A percentile compares a stretch with the other conserved stretches of the same genome.
Evolutionary conservation across 129 eudicot species (phyloP).

Genomic region (Flaveria sonorensis): DNA sequence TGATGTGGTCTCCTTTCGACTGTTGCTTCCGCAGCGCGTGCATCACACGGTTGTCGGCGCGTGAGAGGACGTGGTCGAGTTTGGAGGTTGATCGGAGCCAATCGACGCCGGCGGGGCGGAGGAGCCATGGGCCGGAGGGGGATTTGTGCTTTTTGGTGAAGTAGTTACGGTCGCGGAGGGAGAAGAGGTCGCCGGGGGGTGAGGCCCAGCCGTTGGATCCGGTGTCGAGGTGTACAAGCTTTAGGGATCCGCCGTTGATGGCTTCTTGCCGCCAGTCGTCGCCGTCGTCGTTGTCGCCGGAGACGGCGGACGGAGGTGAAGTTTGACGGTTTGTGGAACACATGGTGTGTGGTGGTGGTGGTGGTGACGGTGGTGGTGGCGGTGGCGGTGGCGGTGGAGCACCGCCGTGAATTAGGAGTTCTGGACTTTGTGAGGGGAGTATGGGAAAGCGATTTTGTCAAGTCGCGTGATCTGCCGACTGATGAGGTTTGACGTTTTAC

Average conservation of each 20-base stretch:
- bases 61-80: conserved; percentile 70
- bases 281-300: conserved; percentile 14
- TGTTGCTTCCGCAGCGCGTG: conserved; percentile 43
- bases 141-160: conserved; percentile 58
- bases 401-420: no score
- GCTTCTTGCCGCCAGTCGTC: conserved; percentile 65
- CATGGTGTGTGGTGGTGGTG: conserved; percentile 25
- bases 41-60: conserved; percentile 67
- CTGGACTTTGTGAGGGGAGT: no score
- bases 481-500: no score
- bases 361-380: no score
- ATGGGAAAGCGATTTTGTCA: no score
- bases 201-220: conserved; percentile 98
- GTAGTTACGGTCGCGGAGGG: conserved; percentile 59
- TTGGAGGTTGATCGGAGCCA: conserved; percentile 74
- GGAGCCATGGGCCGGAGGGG: conserved; percentile 60
- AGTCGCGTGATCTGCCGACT: no score
- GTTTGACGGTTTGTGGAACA: conserved; percentile 40
- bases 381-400: no score
- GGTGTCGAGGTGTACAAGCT: conserved; percentile 57
- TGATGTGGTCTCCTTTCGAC: conserved; percentile 24
- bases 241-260: conserved; percentile 75
- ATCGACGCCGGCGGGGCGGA: conserved; percentile 79
- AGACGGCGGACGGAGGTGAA: conserved; percentile 8
- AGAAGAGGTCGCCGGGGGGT: conserved; percentile 77